These are phyloP conservation scores for Kwoniella shandongensis DNA, from an alignment of 768 basidiomycete genomes.

Conservation along the genomic window DNA sequence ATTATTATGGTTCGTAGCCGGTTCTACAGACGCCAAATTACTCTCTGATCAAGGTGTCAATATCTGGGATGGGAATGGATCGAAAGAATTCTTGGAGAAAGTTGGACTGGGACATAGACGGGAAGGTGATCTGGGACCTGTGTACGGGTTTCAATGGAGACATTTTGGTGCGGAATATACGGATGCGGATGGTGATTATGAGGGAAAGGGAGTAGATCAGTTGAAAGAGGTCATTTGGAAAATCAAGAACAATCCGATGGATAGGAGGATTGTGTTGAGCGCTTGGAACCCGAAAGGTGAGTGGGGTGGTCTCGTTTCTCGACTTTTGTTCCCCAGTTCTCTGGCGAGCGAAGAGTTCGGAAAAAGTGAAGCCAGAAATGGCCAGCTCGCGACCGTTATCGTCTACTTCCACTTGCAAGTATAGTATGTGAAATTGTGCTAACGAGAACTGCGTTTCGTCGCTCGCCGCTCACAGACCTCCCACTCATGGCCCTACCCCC, in stretches of 20 bases:
- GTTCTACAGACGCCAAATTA: slow-evolving; percentile 74
- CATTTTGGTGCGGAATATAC: slow-evolving; percentile 84
- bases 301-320: slow-evolving; percentile 30
- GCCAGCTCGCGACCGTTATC: too few relatives aligned
- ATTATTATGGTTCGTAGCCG: slow-evolving; percentile 88
- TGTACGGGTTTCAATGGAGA: slow-evolving; percentile 97
- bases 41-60: slow-evolving; percentile 80
- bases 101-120: slow-evolving; percentile 78
- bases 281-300: slow-evolving; percentile 98
- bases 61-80: slow-evolving; percentile 98
- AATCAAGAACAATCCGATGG: slow-evolving; percentile 89
- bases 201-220: slow-evolving; percentile 87
- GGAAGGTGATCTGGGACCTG: slow-evolving; percentile 91
- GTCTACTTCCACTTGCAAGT: too few relatives aligned
- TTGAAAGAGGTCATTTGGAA: slow-evolving; percentile 82
- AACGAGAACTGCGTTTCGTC: too few relatives aligned
- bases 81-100: slow-evolving; percentile 77
- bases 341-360: too few relatives aligned
- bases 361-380: too few relatives aligned
- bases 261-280: slow-evolving; percentile 87
- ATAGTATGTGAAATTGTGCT: too few relatives aligned
- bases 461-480: too few relatives aligned
- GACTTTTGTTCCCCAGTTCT: not conserved
- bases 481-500: slow-evolving; percentile 94
- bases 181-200: slow-evolving; percentile 59